These are phyloP conservation scores for Aspergillus chevalieri DNA, from an alignment of 2,329 filamentous ascomycete species.

Conservation along the genomic window DNA sequence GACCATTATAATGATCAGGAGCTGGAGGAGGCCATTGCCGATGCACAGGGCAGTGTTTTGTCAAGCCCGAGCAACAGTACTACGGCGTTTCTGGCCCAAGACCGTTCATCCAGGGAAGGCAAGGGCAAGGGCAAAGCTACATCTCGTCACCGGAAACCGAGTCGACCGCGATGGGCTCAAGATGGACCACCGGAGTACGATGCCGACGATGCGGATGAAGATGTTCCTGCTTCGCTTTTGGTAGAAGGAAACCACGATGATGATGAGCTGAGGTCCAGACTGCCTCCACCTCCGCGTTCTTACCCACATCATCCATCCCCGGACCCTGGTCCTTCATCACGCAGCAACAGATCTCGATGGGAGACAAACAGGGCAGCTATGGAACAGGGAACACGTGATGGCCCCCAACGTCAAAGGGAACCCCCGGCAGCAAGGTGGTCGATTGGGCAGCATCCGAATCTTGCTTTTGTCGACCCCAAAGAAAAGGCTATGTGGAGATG, in stretches of 20 bases:
- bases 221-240: conserved; percentile 59
- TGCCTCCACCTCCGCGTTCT: conserved; percentile 28
- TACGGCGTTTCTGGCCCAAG: conserved; percentile 31
- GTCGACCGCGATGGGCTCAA: conserved; percentile 29
- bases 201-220: conserved; percentile 53
- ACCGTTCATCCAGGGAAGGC: conserved; percentile 18
- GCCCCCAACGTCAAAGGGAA: conserved; percentile 7
- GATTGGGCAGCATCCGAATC: conserved; percentile 24
- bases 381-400: conserved; percentile 34
- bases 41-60: conserved; percentile 45
- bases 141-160: conserved; percentile 20
- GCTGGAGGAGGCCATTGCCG: conserved; percentile 50
- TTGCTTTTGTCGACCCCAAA: conserved; percentile 51
- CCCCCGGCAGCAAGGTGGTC: conserved; percentile 20
- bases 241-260: conserved; percentile 47
- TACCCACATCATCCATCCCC: conserved; percentile 15
- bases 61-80: conserved; percentile 32
- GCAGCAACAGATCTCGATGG: conserved; percentile 45
- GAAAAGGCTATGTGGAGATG: conserved; percentile 87
- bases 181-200: conserved; percentile 27
- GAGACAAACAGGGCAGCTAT: conserved; percentile 34
- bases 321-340: conserved; percentile 38
- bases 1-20: conserved; percentile 52
- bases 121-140: conserved; percentile 10
- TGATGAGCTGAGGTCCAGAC: conserved; percentile 33